These are phyloP conservation scores for Rhodotorula sphaerocarpa DNA, from an alignment of 768 basidiomycete genomes.

Conservation along the genomic window DNA sequence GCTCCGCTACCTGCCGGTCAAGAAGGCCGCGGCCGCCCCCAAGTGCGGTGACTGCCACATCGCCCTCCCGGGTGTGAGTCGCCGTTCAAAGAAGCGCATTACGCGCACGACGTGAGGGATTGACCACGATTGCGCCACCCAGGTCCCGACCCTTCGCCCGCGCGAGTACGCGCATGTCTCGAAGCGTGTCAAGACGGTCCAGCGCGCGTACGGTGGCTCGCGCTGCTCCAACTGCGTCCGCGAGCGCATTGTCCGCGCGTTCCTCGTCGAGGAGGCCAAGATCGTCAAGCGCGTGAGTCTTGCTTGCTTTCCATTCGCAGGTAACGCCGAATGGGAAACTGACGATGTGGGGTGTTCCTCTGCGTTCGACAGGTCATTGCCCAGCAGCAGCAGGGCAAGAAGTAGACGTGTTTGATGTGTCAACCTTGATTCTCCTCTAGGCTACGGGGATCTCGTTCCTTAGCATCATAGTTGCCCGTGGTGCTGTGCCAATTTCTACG, in stretches of 20 bases:
- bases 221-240: slow-evolving; percentile 93
- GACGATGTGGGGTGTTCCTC: no score
- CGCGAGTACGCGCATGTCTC: slow-evolving; percentile 91
- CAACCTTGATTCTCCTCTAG: no score
- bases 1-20: slow-evolving; percentile 94
- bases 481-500: no score
- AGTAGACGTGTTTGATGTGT: slow-evolving; percentile 13
- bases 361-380: slow-evolving; percentile 24
- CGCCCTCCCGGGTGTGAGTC: slow-evolving; percentile 82
- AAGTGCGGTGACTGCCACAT: slow-evolving; percentile 99
- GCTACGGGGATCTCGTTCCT: no score
- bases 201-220: slow-evolving; percentile 93
- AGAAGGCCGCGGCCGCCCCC: slow-evolving; percentile 81
- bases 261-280: slow-evolving; percentile 99
- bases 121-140: slow-evolving; percentile 1
- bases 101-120: no score
- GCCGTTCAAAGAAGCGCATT: background rate
- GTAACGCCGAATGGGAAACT: background rate
- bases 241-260: slow-evolving; percentile 93
- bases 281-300: slow-evolving; percentile 94
- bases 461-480: no score
- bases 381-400: slow-evolving; percentile 27
- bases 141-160: slow-evolving; percentile 93
- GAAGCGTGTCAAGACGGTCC: slow-evolving; percentile 94
- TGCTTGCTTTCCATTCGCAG: background rate